A percentile compares a stretch with the other conserved stretches of the same genome.
phyloP scores from a whole-genome alignment of 2,329 filamentous ascomycete species.

The Pyrenochaeta sp. region DNA sequence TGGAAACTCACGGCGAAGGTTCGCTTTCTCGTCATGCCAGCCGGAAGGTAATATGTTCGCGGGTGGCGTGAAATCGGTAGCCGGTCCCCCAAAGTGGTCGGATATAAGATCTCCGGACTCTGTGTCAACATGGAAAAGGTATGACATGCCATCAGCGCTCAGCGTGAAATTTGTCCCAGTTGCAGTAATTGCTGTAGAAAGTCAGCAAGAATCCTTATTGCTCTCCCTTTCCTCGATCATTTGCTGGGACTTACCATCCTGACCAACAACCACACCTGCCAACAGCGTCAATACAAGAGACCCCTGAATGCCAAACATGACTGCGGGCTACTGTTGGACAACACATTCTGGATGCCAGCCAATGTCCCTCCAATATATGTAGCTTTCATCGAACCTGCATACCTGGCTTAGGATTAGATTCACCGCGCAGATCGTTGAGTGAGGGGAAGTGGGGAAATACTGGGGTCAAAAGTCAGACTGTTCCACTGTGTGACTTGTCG shows the following conservation, averaged over 20 bases:
- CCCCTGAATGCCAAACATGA: slow-evolving; percentile 14
- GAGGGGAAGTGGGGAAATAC: slow-evolving; percentile 28
- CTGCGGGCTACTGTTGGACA: slow-evolving; percentile 2
- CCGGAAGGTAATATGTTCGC: slow-evolving; percentile 55
- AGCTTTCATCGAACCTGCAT: slow-evolving; percentile 5
- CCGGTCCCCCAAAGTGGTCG: slow-evolving; percentile 68
- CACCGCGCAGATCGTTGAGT: slow-evolving; percentile 7
- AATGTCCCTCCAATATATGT: slow-evolving; percentile 17
- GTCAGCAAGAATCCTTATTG: slow-evolving; percentile 7
- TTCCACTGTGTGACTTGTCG: slow-evolving; percentile 7
- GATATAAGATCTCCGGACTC: slow-evolving; percentile 64
- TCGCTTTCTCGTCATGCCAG: slow-evolving; percentile 63
- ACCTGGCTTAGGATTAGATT: slow-evolving; percentile 6
- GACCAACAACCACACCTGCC: slow-evolving; percentile 20
- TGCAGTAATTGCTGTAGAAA: slow-evolving; percentile 60
- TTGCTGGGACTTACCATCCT: slow-evolving; percentile 24
- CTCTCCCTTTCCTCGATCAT: not conserved
- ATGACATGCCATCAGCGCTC: slow-evolving; percentile 65
- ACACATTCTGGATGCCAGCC: slow-evolving; percentile 4
- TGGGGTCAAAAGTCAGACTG: slow-evolving; percentile 15
- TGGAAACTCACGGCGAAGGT: slow-evolving; percentile 68
- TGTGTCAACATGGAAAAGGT: slow-evolving; percentile 70
- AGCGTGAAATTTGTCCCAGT: slow-evolving; percentile 65
- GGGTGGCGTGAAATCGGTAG: slow-evolving; percentile 61
- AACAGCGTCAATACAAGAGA: slow-evolving; percentile 21